These are phyloP conservation scores for Sphaceloma murrayae DNA, from an alignment of 2,329 filamentous ascomycete genomes.

Conservation along the genomic window DNA sequence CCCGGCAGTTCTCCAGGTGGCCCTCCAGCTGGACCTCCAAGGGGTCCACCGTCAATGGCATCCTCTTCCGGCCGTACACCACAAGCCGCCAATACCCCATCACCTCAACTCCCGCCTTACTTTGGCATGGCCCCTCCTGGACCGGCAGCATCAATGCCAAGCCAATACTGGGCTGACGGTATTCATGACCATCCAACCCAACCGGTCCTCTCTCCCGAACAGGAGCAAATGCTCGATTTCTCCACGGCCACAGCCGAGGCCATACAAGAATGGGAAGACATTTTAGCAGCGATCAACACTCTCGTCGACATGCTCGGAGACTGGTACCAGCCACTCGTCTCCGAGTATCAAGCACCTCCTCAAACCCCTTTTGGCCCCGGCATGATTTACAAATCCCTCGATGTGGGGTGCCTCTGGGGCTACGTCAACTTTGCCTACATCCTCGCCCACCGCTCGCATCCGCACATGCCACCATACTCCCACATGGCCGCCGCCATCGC, in stretches of 20 bases:
- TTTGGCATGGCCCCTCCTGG: slow-evolving; percentile 43
- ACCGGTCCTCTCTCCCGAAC: slow-evolving; percentile 20
- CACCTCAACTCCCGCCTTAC: slow-evolving; percentile 37
- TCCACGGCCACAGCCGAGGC: slow-evolving; percentile 59
- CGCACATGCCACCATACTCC: slow-evolving; percentile 80
- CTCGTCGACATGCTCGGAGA: slow-evolving; percentile 58
- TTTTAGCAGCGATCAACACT: slow-evolving; percentile 59
- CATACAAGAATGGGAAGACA: slow-evolving; percentile 66
- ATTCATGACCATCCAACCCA: slow-evolving; percentile 1
- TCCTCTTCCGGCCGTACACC: background rate
- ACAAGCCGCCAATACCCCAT: slow-evolving; percentile 10
- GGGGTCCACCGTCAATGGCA: background rate
- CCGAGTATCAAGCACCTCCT: slow-evolving; percentile 54
- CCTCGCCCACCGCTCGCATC: slow-evolving; percentile 70
- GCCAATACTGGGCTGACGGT: slow-evolving; percentile 29
- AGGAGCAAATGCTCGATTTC: slow-evolving; percentile 38
- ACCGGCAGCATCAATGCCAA: slow-evolving; percentile 32
- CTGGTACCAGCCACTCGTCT: slow-evolving; percentile 64
- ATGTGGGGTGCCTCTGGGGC: slow-evolving; percentile 80
- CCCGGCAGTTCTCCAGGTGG: slow-evolving; percentile 2
- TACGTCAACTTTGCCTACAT: slow-evolving; percentile 81
- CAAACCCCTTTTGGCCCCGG: slow-evolving; percentile 72
- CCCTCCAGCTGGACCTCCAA: background rate
- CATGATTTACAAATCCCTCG: slow-evolving; percentile 72
- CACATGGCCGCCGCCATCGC: slow-evolving; percentile 77